Evolutionary conservation across 2,329 filamentous ascomycete genomes (phyloP), one percentile per base, ranked within the genome.

Genomic region (Torrubiella hemipterigena): DNA sequence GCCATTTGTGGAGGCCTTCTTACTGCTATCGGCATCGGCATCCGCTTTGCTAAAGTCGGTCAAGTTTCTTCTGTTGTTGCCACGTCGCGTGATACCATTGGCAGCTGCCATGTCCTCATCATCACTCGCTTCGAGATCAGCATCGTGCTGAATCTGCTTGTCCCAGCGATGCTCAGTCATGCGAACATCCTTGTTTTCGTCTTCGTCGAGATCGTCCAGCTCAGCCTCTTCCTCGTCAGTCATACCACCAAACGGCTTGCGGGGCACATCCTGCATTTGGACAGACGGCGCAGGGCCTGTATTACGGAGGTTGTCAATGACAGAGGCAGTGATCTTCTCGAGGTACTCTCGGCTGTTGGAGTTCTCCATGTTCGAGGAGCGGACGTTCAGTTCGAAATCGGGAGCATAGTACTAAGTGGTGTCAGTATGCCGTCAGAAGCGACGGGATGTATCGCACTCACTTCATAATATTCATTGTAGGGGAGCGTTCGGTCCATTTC

Each of bases 381-480:
- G 77, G 2, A 94, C 91, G 53, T 95, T 91, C 6, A 98, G 70
- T 39, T 85, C 80, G 46, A 89, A 93, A 45, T 93, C 85, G 6
- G 82, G 82, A 11, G 82, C 84, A 53, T 96, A 98, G 49, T 94
- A 93, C 67, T 91, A 61, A 4, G 14, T 7, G n/a, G 8, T 7
- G 32, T 56, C 37, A 54, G 48, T 26, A 21, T 9, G 10, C 8
- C 29, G 7, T 22, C 17, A 13, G 9, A 5, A 18, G 5, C 13
- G n/a, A 60, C 32, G 63, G 63, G 35, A 73, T 63, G 65, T 64
- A 16, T 4, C 11, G 11, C 6, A 47, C 57, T 48, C 54, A 77
- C 74, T 51, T 78, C 73, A 51, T 96, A 96, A 56, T 96, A 96
- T 61, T 96, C 89, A 41, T 94, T 96, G 56, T 86, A 96, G 1